These are phyloP conservation scores for Suhomyces coccinellae DNA, from an alignment of 1,139 yeast species.

Conservation along the genomic window DNA sequence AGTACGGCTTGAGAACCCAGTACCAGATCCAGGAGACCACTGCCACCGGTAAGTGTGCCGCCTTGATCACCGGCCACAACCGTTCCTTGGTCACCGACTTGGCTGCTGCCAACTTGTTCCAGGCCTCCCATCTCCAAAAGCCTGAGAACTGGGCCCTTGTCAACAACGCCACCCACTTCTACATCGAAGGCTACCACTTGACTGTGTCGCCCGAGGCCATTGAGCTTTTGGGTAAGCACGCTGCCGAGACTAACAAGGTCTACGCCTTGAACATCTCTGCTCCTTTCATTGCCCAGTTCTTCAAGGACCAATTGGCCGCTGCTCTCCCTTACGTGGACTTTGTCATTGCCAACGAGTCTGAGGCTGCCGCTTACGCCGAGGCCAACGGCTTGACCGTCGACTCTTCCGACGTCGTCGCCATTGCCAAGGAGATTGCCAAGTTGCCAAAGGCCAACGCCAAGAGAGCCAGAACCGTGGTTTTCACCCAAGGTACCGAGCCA, in stretches of 20 bases:
- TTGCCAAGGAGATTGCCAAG: constrained; percentile 80
- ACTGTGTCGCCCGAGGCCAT: constrained; percentile 98
- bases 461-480: constrained; percentile 78
- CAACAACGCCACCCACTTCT: constrained; percentile 76
- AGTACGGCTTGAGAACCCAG: constrained; percentile 84
- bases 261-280: constrained; percentile 89
- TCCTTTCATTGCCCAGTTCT: constrained; percentile 94
- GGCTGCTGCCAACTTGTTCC: constrained; percentile 98
- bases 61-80: constrained; percentile 81
- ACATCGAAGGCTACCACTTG: constrained; percentile 97
- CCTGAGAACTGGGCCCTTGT: constrained; percentile 91
- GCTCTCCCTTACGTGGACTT: constrained; percentile 86
- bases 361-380: constrained; percentile 93
- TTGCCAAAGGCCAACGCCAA: constrained; percentile 73
- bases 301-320: constrained; percentile 85
- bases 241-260: constrained; percentile 80
- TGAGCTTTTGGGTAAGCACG: constrained; percentile 83
- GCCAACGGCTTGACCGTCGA: constrained; percentile 63
- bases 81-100: constrained; percentile 94
- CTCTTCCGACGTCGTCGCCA: constrained; percentile 61
- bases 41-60: constrained; percentile 98
- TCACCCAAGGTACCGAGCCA: constrained; percentile 92
- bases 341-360: constrained; percentile 94
- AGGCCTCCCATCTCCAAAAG: constrained; percentile 79
- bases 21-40: constrained; percentile 75